Evolutionary conservation across 2,329 filamentous ascomycete genomes (phyloP), one percentile per base, ranked within the genome.

Genomic region (Fusarium torreyae): DNA sequence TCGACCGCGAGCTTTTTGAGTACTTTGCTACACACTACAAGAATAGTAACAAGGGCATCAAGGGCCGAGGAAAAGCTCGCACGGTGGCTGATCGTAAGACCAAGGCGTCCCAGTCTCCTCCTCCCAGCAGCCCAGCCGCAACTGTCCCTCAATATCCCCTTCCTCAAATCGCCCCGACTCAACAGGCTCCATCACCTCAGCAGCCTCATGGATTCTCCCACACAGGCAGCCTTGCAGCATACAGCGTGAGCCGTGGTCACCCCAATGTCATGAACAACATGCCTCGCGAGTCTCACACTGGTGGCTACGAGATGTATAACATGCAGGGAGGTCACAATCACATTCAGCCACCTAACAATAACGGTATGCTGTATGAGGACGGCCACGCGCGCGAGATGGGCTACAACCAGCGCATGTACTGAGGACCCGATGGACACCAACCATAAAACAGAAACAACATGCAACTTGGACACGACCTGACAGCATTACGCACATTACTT

Each of bases 41-140:
- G 84, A 97, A 98, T 81, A 94, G 92, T 81, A 98, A 98, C 86
- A 97, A 97, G 80, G 96, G 96, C 2, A 98, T 98, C 84, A 98
- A 98, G 81, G 96, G 96, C 13, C 90, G 96, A 45, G 96, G 96
- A 43, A 96, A 95, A 77, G 92, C 94, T 72, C 86, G 93, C 58
- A 89, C 89, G 60, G 91, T 94, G 55, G 75, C 76, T 10, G 75
- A 74, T 20, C 70, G 75, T 26, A 79, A 78, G 61, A 65, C 66
- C 22, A 80, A 77, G 71, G 69, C 69, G 38, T 57, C 69, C 20
- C 63, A 72, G 38, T 74, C 76, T 13, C 75, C 72, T 36, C 75
- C 72, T 39, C 73, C 66, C 14, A 43, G 61, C 58, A 62, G 59
- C 34, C 45, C 58, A 8, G 56, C 57, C 24, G 51, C 70, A 10